Conservation (phyloP, 2,329 filamentous ascomycete species). For the Diaporthe citrichinensis region DNA sequence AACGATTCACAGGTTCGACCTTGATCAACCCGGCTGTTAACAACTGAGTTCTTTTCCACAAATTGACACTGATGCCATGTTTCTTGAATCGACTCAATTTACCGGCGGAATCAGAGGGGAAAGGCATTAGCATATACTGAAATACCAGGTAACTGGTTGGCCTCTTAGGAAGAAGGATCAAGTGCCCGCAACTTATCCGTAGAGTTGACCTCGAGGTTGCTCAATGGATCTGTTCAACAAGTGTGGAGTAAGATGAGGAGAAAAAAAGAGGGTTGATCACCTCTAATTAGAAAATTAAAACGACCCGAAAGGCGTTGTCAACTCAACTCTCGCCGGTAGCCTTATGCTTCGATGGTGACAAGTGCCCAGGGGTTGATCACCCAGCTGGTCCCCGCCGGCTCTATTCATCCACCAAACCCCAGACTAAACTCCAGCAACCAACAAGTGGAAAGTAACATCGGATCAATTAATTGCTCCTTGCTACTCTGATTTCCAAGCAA, state of each 20-base stretch:
- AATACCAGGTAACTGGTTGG: too few relatives aligned
- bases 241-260: neutral
- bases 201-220: neutral
- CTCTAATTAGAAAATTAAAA: neutral
- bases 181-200: too few relatives aligned
- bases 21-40: slow-evolving; percentile 32
- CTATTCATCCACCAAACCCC: neutral
- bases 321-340: too few relatives aligned
- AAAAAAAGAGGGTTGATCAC: neutral
- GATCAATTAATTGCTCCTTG: neutral
- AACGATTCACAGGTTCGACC: slow-evolving; percentile 25
- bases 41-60: neutral
- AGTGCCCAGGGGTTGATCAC: neutral
- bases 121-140: neutral
- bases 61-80: too few relatives aligned
- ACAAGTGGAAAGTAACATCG: neutral
- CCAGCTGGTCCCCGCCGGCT: neutral
- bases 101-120: too few relatives aligned
- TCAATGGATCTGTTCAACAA: neutral
- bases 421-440: neutral
- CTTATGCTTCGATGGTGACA: neutral
- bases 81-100: neutral
- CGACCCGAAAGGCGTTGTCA: too few relatives aligned
- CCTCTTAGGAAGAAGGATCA: too few relatives aligned
- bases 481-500: neutral